Evolutionary conservation across 1,284 basidiomycete genomes (phyloP).

Genomic region (Abortiporus biennis): DNA sequence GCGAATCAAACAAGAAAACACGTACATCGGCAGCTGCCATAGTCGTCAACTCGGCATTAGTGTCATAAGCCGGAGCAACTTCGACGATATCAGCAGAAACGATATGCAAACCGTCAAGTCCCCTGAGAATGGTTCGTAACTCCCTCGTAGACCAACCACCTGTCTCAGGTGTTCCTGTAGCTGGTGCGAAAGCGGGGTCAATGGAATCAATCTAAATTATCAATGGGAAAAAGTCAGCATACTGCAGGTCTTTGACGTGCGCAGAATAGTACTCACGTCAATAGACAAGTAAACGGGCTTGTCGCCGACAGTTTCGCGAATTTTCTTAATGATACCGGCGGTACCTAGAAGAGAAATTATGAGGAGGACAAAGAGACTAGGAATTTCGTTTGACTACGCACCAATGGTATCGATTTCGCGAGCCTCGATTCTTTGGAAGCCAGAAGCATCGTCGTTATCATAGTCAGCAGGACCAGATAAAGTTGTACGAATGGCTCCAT

Average conservation of each 20-base stretch:
- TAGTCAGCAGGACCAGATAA: slow-evolving; percentile 69
- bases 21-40: slow-evolving; percentile 77
- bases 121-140: slow-evolving; percentile 66
- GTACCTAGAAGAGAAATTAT: slow-evolving; percentile 34
- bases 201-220: slow-evolving; percentile 69
- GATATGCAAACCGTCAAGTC: slow-evolving; percentile 66
- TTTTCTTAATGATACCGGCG: slow-evolving; percentile 64
- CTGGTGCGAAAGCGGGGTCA: slow-evolving; percentile 76
- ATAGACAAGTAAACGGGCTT: slow-evolving; percentile 69
- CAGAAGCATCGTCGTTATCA: slow-evolving; percentile 57
- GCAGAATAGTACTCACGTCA: slow-evolving; percentile 38
- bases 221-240: background rate
- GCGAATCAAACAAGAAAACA: slow-evolving; percentile 8
- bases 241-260: background rate
- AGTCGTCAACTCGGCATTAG: slow-evolving; percentile 72
- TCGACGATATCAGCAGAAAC: slow-evolving; percentile 80
- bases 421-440: slow-evolving; percentile 68
- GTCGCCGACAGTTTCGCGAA: slow-evolving; percentile 62
- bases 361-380: slow-evolving; percentile 3
- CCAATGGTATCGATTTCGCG: slow-evolving; percentile 74
- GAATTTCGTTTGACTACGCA: slow-evolving; percentile 24
- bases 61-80: slow-evolving; percentile 77
- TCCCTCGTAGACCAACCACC: slow-evolving; percentile 76
- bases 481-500: slow-evolving; percentile 75
- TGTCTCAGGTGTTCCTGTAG: slow-evolving; percentile 68